Base-by-base conservation (phyloP, 768 basidiomycete species). In the Kwoniella europaea region DNA sequence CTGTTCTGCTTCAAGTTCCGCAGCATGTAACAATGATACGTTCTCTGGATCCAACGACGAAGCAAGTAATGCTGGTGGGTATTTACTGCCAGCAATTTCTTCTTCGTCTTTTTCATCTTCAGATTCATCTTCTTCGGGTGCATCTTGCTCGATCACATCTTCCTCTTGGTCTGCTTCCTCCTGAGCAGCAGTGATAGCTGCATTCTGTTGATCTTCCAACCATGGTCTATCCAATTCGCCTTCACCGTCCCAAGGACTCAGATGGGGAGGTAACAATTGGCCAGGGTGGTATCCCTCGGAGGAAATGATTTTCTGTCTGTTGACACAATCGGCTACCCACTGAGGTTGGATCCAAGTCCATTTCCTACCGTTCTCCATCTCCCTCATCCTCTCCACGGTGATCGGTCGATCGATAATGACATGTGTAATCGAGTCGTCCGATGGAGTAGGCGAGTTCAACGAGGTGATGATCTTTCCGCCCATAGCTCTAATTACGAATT, bases 261-360 rank as follows among this genome's bases (percentile, higher is more conserved):
- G 83, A 85, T 99, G 97, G 29, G 97, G 94, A 2, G 97, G 97
- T 42, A 98, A 88, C 2, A 88, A 88, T 73, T 89, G 88, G 2
- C 94, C 97, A 79, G 94, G 94, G 24, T 86, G 87, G 81, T 98
- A 98, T 29, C 88, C 87, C 71, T 92, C 94, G 76, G 94, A 92
- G 0, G 93, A 87, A 35, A 98, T 87, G 69, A 96, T 87, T 82
- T 88, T 92, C 10, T 90, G 90, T 9, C 89, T 88, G 82, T 99
- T 99, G 81, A 97, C 90, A 82, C 92, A 97, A 82, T 99, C 97
- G 44, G 93, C 92, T 42, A 97, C 88, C 97, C 97, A 98, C 83
- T 98, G 96, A 12, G 97, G 97, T 83, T 98, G 97, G 18, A 98
- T 88, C 82, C 91, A 93, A 80, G 92, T 93, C 78, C 94, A 88